phyloP scores from a whole-genome alignment of 2,329 filamentous ascomycete species.

The Cryphonectria radicalis region DNA sequence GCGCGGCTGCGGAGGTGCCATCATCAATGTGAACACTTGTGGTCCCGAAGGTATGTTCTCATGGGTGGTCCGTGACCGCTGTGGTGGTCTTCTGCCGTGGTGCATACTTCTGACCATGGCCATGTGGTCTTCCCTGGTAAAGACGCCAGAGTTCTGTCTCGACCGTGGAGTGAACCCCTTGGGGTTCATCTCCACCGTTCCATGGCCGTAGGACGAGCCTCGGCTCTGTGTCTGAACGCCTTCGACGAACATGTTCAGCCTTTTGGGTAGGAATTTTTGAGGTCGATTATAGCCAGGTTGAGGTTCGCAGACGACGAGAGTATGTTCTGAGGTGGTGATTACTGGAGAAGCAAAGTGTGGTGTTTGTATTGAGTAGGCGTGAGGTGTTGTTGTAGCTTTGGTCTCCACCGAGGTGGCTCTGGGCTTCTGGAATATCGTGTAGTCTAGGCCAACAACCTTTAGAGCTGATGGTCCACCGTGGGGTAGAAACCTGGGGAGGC shows the following conservation, averaged over 20 bases:
- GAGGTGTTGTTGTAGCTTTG: conserved; percentile 4
- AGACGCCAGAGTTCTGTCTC: conserved; percentile 30
- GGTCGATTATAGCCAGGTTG: background rate
- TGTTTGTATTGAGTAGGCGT: background rate
- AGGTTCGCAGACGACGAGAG: background rate
- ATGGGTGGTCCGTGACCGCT: conserved; percentile 30
- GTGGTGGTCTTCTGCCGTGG: conserved; percentile 25
- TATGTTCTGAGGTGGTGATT: background rate
- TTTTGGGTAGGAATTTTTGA: background rate
- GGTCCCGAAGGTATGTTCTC: conserved; percentile 27
- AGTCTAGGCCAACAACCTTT: conserved; percentile 8
- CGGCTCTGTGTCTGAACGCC: conserved; percentile 20
- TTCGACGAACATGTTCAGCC: conserved; percentile 27
- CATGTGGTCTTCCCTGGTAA: conserved; percentile 48
- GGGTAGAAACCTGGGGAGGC: conserved; percentile 23
- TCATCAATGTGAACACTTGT: conserved; percentile 26
- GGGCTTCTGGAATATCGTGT: background rate
- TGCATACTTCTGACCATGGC: conserved; percentile 41
- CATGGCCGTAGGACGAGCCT: conserved; percentile 20
- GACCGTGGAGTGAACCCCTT: conserved; percentile 31
- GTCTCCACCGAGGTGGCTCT: background rate
- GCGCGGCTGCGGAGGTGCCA: conserved; percentile 19
- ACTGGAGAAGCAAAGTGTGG: background rate
- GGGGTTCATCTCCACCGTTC: conserved; percentile 8
- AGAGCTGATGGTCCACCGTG: conserved; percentile 13